A percentile compares a stretch with the other conserved stretches of the same genome.
Conservation (phyloP, 768 basidiomycete genomes). For the Naganishia kalamii region DNA sequence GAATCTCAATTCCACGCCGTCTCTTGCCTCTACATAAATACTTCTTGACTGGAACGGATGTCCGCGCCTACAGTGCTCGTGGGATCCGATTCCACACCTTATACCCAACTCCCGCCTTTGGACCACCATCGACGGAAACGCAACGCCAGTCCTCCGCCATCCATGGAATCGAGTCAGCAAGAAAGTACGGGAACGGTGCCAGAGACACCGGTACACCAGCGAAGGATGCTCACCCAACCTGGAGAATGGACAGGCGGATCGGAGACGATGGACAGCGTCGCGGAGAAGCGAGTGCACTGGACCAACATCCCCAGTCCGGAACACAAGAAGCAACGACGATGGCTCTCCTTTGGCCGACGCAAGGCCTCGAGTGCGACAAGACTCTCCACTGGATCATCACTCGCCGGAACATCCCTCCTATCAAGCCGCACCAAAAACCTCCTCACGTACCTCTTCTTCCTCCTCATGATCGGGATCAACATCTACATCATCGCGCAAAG, state of each 20-base stretch:
- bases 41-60: background rate
- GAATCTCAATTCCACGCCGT: background rate
- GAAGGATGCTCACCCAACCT: background rate
- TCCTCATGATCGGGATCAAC: constrained; percentile 10
- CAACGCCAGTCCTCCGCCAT: background rate
- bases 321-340: background rate
- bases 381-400: too few species aligned
- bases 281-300: too few species aligned
- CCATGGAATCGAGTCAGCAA: too few species aligned
- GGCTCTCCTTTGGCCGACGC: too few species aligned
- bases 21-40: background rate
- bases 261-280: too few species aligned
- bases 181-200: background rate
- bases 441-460: background rate
- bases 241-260: background rate
- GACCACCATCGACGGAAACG: constrained; percentile 7
- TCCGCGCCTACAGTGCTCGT: background rate
- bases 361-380: too few species aligned
- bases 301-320: too few species aligned
- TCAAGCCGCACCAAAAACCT: background rate
- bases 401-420: too few species aligned
- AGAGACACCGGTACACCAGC: background rate
- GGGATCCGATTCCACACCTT: background rate
- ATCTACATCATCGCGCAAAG: constrained; percentile 7
- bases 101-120: background rate